A percentile compares a stretch with the other conserved stretches of the same genome.
Conservation (phyloP, 495 filamentous ascomycete genomes). For the Penicillium lagena region DNA sequence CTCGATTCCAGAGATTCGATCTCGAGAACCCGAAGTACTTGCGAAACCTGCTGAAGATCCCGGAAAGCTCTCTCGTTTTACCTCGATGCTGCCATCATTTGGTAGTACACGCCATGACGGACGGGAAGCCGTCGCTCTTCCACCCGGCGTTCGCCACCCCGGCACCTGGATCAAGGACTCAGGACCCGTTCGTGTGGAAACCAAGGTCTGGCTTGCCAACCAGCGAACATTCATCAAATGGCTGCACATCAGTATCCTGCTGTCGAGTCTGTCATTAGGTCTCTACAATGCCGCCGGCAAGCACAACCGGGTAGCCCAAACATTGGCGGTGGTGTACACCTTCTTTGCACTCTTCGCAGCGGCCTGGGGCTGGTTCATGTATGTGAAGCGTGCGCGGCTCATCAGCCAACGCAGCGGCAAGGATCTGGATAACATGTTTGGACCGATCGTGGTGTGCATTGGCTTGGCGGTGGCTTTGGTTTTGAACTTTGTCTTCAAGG, state of each 20-base stretch:
- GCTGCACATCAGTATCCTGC: slow-evolving; percentile 85
- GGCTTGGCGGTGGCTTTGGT: slow-evolving; percentile 73
- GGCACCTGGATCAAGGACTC: slow-evolving; percentile 85
- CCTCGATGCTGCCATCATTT: slow-evolving; percentile 64
- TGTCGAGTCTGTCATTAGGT: slow-evolving; percentile 74
- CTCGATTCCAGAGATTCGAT: slow-evolving; percentile 13
- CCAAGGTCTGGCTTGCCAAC: slow-evolving; percentile 98
- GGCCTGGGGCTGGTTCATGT: slow-evolving; percentile 81
- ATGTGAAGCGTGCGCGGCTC: slow-evolving; percentile 65
- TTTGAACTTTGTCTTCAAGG: slow-evolving; percentile 84
- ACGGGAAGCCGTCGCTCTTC: slow-evolving; percentile 44
- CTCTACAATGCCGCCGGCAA: slow-evolving; percentile 81
- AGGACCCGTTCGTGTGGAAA: slow-evolving; percentile 83
- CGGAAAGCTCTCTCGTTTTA: slow-evolving; percentile 34
- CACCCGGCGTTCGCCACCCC: slow-evolving; percentile 81
- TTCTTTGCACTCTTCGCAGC: slow-evolving; percentile 75
- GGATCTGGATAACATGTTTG: slow-evolving; percentile 84
- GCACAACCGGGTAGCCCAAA: slow-evolving; percentile 62
- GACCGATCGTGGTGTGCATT: slow-evolving; percentile 76
- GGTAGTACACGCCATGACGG: slow-evolving; percentile 61
- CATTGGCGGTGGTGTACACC: slow-evolving; percentile 75
- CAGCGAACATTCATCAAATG: slow-evolving; percentile 97
- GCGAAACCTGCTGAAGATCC: slow-evolving; percentile 13
- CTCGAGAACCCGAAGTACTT: slow-evolving; percentile 7
- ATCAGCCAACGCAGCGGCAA: slow-evolving; percentile 79